phyloP scores from a whole-genome alignment of 352 stramenopile species.

The Pythium oligandrum region DNA sequence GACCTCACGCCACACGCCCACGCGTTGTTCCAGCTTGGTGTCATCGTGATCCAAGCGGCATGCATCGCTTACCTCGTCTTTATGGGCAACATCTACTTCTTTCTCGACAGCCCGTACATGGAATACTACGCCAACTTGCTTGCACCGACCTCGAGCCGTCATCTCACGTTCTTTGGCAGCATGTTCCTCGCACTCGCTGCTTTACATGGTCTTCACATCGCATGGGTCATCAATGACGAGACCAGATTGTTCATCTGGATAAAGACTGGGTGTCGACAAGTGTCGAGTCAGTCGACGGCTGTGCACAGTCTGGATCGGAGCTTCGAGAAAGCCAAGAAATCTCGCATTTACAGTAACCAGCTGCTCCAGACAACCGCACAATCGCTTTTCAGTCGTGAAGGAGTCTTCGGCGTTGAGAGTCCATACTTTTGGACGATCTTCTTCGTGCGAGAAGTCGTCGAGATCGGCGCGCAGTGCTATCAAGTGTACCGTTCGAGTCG shows the following conservation, averaged over 20 bases:
- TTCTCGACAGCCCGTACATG: constrained; percentile 21
- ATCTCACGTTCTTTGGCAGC: constrained; percentile 16
- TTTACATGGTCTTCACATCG: constrained; percentile 5
- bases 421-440: constrained; percentile 1
- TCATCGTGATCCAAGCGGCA: too few relatives aligned
- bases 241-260: neutral
- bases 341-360: neutral
- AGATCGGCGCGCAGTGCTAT: constrained; percentile 9
- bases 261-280: neutral
- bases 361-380: neutral
- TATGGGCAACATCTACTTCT: constrained; percentile 19
- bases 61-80: constrained; percentile 17
- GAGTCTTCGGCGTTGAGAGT: constrained; percentile 4
- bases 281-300: neutral
- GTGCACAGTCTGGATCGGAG: neutral
- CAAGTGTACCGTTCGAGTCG: constrained; percentile 12
- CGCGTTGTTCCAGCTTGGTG: too few relatives aligned
- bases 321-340: neutral
- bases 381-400: neutral
- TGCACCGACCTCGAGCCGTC: constrained; percentile 11
- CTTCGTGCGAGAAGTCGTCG: constrained; percentile 5
- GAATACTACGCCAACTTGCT: constrained; percentile 26
- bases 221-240: constrained; percentile 1
- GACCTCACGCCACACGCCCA: too few relatives aligned
- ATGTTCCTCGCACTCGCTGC: constrained; percentile 13